phyloP scores from a whole-genome alignment of 345 rosid genomes.

The Linum lewisii region DNA sequence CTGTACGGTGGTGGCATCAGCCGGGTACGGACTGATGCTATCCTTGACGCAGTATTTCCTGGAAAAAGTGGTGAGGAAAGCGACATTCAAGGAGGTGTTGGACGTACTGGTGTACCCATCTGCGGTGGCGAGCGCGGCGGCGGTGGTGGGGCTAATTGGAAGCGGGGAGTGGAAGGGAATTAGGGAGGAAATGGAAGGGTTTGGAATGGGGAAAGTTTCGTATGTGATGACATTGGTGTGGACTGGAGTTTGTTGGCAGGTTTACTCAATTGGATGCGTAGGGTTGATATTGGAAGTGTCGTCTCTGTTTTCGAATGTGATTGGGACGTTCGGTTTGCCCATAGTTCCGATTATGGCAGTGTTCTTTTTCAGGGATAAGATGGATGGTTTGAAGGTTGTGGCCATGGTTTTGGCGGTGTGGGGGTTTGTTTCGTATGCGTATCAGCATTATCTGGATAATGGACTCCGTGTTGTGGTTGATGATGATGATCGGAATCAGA shows the following conservation, averaged over 20 bases:
- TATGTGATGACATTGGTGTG: slow-evolving; percentile 40
- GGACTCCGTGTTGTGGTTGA: too few relatives aligned
- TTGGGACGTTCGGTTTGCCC: slow-evolving; percentile 38
- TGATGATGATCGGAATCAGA: neutral
- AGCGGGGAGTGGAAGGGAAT: slow-evolving; percentile 40
- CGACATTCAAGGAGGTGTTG: slow-evolving; percentile 28
- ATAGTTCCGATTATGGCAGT: slow-evolving; percentile 40
- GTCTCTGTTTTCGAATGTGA: slow-evolving; percentile 45
- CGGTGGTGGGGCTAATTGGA: slow-evolving; percentile 31
- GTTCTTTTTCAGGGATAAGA: slow-evolving; percentile 38
- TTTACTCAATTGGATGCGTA: slow-evolving; percentile 31
- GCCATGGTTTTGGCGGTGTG: slow-evolving; percentile 41
- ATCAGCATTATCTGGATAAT: slow-evolving; percentile 38
- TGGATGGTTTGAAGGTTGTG: slow-evolving; percentile 48
- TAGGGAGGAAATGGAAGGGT: slow-evolving; percentile 29
- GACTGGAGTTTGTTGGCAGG: slow-evolving; percentile 44
- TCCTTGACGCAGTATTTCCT: slow-evolving; percentile 33
- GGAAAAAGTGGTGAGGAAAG: slow-evolving; percentile 5
- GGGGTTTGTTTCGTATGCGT: slow-evolving; percentile 43
- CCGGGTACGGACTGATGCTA: slow-evolving; percentile 30
- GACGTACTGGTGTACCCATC: slow-evolving; percentile 40
- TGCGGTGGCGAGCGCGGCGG: slow-evolving; percentile 29
- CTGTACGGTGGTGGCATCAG: slow-evolving; percentile 30
- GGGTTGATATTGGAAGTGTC: slow-evolving; percentile 44
- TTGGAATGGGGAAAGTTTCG: slow-evolving; percentile 23